A percentile compares a stretch with the other conserved stretches of the same genome.
These are phyloP conservation scores for Blastobotrys raffinosifermentans DNA, from an alignment of 1,139 yeast genomes.

Conservation along the genomic window DNA sequence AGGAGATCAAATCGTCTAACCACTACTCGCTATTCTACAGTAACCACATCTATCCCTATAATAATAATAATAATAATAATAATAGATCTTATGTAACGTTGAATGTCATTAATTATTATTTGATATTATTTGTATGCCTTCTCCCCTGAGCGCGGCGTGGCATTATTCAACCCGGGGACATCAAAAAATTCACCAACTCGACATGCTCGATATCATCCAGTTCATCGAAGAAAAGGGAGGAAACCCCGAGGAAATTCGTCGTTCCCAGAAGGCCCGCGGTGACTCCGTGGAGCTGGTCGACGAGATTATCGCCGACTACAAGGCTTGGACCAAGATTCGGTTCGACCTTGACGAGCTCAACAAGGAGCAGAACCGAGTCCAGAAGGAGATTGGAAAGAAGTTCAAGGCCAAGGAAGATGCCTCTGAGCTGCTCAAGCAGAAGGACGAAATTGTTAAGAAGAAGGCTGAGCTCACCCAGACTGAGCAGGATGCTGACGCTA, in stretches of 20 bases:
- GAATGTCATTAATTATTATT: no score
- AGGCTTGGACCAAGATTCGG: slow-evolving; percentile 87
- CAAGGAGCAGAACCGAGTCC: slow-evolving; percentile 79
- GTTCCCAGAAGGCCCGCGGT: slow-evolving; percentile 90
- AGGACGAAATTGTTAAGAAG: slow-evolving; percentile 64
- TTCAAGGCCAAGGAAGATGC: slow-evolving; percentile 95
- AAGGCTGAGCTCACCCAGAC: slow-evolving; percentile 59
- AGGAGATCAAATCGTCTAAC: no score
- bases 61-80: no score
- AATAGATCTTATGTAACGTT: no score
- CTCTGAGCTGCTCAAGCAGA: slow-evolving; percentile 67
- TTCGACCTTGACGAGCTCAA: slow-evolving; percentile 87
- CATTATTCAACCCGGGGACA: background rate
- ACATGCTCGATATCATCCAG: slow-evolving; percentile 85
- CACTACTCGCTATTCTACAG: no score
- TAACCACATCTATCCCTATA: no score
- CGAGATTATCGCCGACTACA: slow-evolving; percentile 86
- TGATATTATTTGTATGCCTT: no score
- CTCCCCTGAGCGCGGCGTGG: background rate
- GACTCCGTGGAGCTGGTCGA: slow-evolving; percentile 92
- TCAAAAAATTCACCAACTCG: slow-evolving; percentile 2
- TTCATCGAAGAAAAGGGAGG: slow-evolving; percentile 97
- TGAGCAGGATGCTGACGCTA: slow-evolving; percentile 77
- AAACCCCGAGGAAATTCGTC: slow-evolving; percentile 79
- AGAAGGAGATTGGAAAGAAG: slow-evolving; percentile 87